Percentiles rank a stretch among this genome's conserved stretches.
These are phyloP conservation scores for Mycena olivaceomarginata DNA, from an alignment of 768 basidiomycete species.

Conservation along the genomic window DNA sequence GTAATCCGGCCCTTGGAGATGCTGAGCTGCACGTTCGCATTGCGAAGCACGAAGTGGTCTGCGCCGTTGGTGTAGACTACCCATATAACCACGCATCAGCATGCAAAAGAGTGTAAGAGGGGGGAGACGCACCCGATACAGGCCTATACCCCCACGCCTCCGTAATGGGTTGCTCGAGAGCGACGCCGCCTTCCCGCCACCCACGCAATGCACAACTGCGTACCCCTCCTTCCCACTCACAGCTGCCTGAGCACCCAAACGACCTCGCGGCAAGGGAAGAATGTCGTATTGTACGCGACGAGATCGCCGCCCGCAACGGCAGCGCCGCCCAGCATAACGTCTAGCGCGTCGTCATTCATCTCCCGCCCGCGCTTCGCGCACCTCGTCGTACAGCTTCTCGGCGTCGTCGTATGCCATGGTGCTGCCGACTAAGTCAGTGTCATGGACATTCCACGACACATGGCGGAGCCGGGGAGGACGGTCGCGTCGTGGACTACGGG, in stretches of 20 bases:
- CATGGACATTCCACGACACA: slow-evolving; percentile 62
- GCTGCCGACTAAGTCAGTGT: slow-evolving; percentile 61
- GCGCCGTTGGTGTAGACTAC: slow-evolving; percentile 78
- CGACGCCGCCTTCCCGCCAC: slow-evolving; percentile 59
- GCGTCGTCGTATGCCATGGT: slow-evolving; percentile 99
- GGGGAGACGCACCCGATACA: slow-evolving; percentile 73
- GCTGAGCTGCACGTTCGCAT: slow-evolving; percentile 83
- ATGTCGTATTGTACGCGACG: slow-evolving; percentile 89
- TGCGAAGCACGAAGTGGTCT: slow-evolving; percentile 85
- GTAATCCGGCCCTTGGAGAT: slow-evolving; percentile 90
- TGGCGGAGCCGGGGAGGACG: slow-evolving; percentile 94
- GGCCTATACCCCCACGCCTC: slow-evolving; percentile 72
- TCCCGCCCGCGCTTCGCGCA: slow-evolving; percentile 78
- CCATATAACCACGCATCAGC: neutral
- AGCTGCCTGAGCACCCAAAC: slow-evolving; percentile 85
- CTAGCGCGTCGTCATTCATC: slow-evolving; percentile 86
- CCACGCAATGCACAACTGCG: slow-evolving; percentile 77
- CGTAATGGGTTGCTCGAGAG: slow-evolving; percentile 59
- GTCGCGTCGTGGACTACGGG: slow-evolving; percentile 92
- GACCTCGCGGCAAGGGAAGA: slow-evolving; percentile 87
- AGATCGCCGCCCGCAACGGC: slow-evolving; percentile 64
- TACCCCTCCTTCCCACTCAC: slow-evolving; percentile 82
- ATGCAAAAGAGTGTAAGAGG: neutral
- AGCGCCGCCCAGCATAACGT: slow-evolving; percentile 73
- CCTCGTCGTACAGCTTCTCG: slow-evolving; percentile 88